Evolutionary conservation across 2,329 filamentous ascomycete genomes (phyloP).

Genomic region (Ustilaginoidea virens): DNA sequence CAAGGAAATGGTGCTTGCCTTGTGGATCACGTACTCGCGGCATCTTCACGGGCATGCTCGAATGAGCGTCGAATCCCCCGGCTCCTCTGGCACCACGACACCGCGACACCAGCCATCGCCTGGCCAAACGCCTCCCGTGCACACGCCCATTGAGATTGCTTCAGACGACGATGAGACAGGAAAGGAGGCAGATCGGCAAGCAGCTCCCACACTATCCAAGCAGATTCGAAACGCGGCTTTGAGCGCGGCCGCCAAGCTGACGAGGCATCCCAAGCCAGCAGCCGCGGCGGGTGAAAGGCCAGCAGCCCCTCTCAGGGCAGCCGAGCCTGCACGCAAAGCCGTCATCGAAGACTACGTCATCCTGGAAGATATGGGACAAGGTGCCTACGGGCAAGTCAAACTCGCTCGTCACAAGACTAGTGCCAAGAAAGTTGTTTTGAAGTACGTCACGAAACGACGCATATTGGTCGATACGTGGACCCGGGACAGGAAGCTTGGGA

Average conservation of each 20-base stretch:
- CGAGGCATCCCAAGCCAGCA: slow-evolving; percentile 20
- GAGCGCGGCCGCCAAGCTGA: slow-evolving; percentile 37
- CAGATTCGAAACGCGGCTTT: slow-evolving; percentile 42
- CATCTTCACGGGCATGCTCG: slow-evolving; percentile 61
- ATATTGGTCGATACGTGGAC: slow-evolving; percentile 99
- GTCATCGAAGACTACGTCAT: slow-evolving; percentile 82
- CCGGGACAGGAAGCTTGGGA: slow-evolving; percentile 78
- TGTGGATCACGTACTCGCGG: slow-evolving; percentile 95
- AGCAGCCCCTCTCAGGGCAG: slow-evolving; percentile 18
- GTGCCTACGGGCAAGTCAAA: slow-evolving; percentile 95
- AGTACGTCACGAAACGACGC: slow-evolving; percentile 92
- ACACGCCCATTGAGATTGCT: slow-evolving; percentile 39
- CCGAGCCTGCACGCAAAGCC: slow-evolving; percentile 46
- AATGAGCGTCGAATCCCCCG: slow-evolving; percentile 44
- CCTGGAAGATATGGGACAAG: slow-evolving; percentile 95
- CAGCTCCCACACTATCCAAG: slow-evolving; percentile 33
- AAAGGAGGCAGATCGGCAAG: slow-evolving; percentile 23
- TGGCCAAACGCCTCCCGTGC: slow-evolving; percentile 46
- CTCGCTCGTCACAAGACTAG: slow-evolving; percentile 72
- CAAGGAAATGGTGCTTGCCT: slow-evolving; percentile 75
- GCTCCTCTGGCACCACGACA: slow-evolving; percentile 49
- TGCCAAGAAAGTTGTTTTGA: slow-evolving; percentile 78
- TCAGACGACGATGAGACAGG: slow-evolving; percentile 32
- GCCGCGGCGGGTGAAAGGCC: slow-evolving; percentile 18
- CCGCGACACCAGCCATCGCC: slow-evolving; percentile 68